phyloP scores from a whole-genome alignment of 768 basidiomycete genomes.

The Leucosporidium scottii region DNA sequence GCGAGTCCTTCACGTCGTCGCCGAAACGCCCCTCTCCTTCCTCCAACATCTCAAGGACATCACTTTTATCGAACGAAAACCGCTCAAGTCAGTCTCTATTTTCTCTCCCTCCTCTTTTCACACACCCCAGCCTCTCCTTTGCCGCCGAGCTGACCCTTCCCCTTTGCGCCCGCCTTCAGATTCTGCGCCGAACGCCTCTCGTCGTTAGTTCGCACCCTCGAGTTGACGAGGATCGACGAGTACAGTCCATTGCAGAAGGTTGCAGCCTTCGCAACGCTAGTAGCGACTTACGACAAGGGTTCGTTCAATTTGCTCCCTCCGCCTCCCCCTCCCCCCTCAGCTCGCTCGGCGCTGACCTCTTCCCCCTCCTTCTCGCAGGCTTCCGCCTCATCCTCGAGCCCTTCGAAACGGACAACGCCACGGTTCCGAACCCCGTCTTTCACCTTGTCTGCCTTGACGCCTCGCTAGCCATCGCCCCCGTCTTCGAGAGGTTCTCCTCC shows the following conservation, averaged over 20 bases:
- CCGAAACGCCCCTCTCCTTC: conserved; percentile 94
- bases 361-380: conserved; percentile 48
- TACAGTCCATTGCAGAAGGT: conserved; percentile 88
- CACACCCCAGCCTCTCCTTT: not conserved
- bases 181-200: conserved; percentile 96
- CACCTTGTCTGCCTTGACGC: conserved; percentile 98
- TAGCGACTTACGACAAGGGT: conserved; percentile 98
- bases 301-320: conserved; percentile 7
- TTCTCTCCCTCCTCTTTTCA: not conserved
- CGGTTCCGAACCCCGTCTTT: conserved; percentile 96
- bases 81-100: conserved; percentile 58
- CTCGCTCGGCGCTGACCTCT: no score
- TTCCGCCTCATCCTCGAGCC: conserved; percentile 96
- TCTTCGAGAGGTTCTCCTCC: conserved; percentile 95
- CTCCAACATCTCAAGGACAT: conserved; percentile 97
- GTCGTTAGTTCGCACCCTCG: conserved; percentile 84
- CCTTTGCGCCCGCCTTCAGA: conserved; percentile 45
- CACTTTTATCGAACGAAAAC: conserved; percentile 91
- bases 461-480: conserved; percentile 91
- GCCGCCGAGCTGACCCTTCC: conserved; percentile 6
- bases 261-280: conserved; percentile 88
- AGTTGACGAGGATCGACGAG: conserved; percentile 83
- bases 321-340: conserved; percentile 1
- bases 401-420: conserved; percentile 96
- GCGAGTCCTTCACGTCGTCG: conserved; percentile 98